Conservation (phyloP, 1,284 basidiomycete species). For the Cutaneotrichosporon mucoides region DNA sequence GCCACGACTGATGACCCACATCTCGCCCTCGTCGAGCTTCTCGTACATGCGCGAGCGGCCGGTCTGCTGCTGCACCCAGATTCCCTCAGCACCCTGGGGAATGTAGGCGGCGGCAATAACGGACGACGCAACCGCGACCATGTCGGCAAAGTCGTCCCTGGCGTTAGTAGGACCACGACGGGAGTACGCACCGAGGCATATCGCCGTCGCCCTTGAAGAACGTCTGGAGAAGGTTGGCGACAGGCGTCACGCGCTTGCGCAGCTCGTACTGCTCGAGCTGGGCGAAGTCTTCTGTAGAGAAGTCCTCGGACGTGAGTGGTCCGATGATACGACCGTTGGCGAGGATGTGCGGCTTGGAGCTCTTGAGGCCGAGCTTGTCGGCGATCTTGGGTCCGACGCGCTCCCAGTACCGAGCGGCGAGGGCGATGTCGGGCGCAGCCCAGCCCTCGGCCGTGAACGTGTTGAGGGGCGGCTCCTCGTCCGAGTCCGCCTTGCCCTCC, state of each 20-base stretch:
- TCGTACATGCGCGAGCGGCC: conserved; percentile 57
- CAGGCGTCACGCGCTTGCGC: conserved; percentile 62
- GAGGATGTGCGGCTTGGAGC: conserved; percentile 61
- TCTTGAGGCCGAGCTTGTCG: conserved; percentile 54
- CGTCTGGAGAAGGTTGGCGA: conserved; percentile 61
- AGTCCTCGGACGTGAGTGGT: conserved; percentile 57
- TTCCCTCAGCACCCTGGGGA: conserved; percentile 64
- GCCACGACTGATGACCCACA: conserved; percentile 53
- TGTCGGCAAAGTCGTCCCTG: conserved; percentile 58
- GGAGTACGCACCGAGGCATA: conserved; percentile 51
- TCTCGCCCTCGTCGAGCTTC: conserved; percentile 58
- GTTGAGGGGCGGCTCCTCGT: neutral
- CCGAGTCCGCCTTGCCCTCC: neutral
- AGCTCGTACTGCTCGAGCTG: conserved; percentile 68
- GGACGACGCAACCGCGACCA: conserved; percentile 64
- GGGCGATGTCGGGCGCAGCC: conserved; percentile 26
- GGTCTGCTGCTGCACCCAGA: conserved; percentile 62
- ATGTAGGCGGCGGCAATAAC: conserved; percentile 62
- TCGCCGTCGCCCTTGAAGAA: conserved; percentile 50
- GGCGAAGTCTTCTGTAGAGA: conserved; percentile 63
- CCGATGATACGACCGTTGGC: conserved; percentile 80
- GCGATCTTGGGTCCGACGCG: conserved; percentile 24
- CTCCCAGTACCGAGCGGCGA: conserved; percentile 41
- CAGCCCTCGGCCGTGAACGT: conserved; percentile 25
- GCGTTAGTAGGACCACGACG: conserved; percentile 6